Conservation (phyloP, 2,329 filamentous ascomycete species). For the Fusarium aywerte region DNA sequence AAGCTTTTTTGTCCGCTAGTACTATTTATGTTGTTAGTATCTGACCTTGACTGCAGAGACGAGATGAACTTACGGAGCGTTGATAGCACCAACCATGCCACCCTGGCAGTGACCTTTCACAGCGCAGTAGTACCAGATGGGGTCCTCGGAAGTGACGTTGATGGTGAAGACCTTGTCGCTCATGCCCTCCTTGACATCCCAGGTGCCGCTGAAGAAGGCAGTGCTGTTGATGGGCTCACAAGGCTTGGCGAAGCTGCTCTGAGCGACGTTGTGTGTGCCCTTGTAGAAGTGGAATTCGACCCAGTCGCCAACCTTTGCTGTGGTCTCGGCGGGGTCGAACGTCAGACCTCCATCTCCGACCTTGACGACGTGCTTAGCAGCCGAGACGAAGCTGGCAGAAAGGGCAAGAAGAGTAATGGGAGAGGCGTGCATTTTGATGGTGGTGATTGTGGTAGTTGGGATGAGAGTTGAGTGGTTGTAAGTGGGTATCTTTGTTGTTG, state of each 20-base stretch:
- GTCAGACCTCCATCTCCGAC: slow-evolving; percentile 50
- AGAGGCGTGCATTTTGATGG: slow-evolving; percentile 32
- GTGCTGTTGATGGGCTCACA: slow-evolving; percentile 63
- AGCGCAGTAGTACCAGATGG: slow-evolving; percentile 73
- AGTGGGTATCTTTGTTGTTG: slow-evolving; percentile 6
- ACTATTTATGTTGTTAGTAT: slow-evolving; percentile 7
- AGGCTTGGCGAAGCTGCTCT: slow-evolving; percentile 68
- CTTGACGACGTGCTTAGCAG: slow-evolving; percentile 40
- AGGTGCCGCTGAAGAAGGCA: slow-evolving; percentile 57
- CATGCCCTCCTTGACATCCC: slow-evolving; percentile 21
- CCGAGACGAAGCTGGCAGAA: slow-evolving; percentile 21
- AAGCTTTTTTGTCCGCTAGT: slow-evolving; percentile 34
- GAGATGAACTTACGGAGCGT: slow-evolving; percentile 38
- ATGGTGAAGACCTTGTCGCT: slow-evolving; percentile 39
- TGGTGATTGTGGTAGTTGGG: neutral
- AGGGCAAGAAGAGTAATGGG: slow-evolving; percentile 25
- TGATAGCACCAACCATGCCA: slow-evolving; percentile 67
- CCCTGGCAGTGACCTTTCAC: slow-evolving; percentile 68
- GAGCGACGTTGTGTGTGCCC: slow-evolving; percentile 70
- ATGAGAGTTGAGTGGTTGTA: neutral
- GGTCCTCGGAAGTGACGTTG: slow-evolving; percentile 55
- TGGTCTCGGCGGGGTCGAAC: slow-evolving; percentile 63
- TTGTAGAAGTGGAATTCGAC: slow-evolving; percentile 59
- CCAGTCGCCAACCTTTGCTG: slow-evolving; percentile 60
- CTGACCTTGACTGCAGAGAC: neutral